These are phyloP conservation scores for Teunomyces cretensis DNA, from an alignment of 805 yeast genomes.

Conservation along the genomic window DNA sequence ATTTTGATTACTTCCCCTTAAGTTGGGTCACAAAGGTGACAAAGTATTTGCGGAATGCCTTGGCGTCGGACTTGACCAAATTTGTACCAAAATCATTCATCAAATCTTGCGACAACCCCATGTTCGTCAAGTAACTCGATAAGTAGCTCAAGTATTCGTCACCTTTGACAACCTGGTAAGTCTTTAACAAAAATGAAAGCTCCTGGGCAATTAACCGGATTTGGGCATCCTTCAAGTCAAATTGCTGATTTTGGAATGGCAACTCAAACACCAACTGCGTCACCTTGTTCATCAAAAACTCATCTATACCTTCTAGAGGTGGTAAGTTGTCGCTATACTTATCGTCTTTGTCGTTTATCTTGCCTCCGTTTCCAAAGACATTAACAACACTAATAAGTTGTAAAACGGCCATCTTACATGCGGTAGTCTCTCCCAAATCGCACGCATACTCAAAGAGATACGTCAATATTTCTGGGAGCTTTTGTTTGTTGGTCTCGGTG, in stretches of 20 bases:
- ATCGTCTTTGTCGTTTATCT: conserved; percentile 61
- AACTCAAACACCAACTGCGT: conserved; percentile 72
- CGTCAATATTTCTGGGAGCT: conserved; percentile 61
- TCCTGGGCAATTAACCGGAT: conserved; percentile 73
- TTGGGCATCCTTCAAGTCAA: conserved; percentile 77
- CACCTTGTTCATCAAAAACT: conserved; percentile 64
- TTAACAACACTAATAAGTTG: conserved; percentile 63
- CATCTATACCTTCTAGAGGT: conserved; percentile 68
- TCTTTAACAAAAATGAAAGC: conserved; percentile 64
- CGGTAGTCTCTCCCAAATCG: conserved; percentile 59
- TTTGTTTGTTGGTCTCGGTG: conserved; percentile 60
- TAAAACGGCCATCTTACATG: conserved; percentile 67
- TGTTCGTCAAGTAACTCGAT: conserved; percentile 53
- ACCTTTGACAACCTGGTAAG: conserved; percentile 47
- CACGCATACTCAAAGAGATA: conserved; percentile 65
- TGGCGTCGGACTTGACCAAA: conserved; percentile 54
- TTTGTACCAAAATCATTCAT: conserved; percentile 61
- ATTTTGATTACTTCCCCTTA: conserved; percentile 20
- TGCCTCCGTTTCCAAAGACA: conserved; percentile 59
- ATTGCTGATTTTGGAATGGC: conserved; percentile 68
- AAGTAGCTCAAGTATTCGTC: conserved; percentile 47
- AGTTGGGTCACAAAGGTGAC: conserved; percentile 40
- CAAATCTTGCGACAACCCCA: conserved; percentile 57
- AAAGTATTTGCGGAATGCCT: conserved; percentile 72
- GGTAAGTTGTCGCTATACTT: conserved; percentile 46